phyloP scores from a whole-genome alignment of 768 basidiomycete genomes.

The Pisolithus tinctorius region DNA sequence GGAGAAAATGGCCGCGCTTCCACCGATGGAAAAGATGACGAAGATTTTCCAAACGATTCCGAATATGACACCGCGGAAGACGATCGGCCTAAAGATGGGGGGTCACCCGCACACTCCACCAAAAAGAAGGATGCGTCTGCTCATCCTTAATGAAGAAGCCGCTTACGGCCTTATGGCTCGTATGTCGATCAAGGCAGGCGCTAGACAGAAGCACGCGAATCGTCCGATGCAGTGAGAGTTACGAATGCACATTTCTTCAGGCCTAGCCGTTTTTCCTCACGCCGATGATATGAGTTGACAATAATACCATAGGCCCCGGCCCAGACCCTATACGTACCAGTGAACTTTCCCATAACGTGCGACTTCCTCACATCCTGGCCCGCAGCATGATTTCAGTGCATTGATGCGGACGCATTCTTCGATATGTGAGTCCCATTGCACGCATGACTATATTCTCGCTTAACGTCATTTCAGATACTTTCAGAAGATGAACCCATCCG shows the following conservation, averaged over 20 bases:
- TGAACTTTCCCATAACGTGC: slow-evolving; percentile 37
- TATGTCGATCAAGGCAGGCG: slow-evolving; percentile 43
- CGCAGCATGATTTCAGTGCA: slow-evolving; percentile 53
- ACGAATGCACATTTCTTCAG: slow-evolving; percentile 65
- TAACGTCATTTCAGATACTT: slow-evolving; percentile 48
- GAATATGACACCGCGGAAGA: slow-evolving; percentile 21
- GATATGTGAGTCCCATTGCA: slow-evolving; percentile 42
- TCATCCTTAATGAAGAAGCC: slow-evolving; percentile 54
- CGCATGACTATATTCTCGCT: neutral
- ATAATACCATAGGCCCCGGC: slow-evolving; percentile 30
- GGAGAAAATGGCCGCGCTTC: slow-evolving; percentile 19
- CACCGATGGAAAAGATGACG: slow-evolving; percentile 37
- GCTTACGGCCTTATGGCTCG: slow-evolving; percentile 77
- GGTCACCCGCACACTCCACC: slow-evolving; percentile 26
- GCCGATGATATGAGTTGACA: neutral
- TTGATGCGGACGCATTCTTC: slow-evolving; percentile 68
- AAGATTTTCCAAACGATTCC: slow-evolving; percentile 31
- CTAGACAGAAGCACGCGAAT: slow-evolving; percentile 36
- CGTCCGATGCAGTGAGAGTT: slow-evolving; percentile 52
- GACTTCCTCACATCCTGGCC: slow-evolving; percentile 57
- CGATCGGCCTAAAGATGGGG: slow-evolving; percentile 14
- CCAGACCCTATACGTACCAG: slow-evolving; percentile 34
- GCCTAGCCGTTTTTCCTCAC: slow-evolving; percentile 34
- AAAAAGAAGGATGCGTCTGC: slow-evolving; percentile 33
- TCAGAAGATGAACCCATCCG: slow-evolving; percentile 70